Evolutionary conservation across 768 basidiomycete genomes (phyloP), one percentile per base, ranked within the genome.

Genomic region (Neoboletus brunneissimus): DNA sequence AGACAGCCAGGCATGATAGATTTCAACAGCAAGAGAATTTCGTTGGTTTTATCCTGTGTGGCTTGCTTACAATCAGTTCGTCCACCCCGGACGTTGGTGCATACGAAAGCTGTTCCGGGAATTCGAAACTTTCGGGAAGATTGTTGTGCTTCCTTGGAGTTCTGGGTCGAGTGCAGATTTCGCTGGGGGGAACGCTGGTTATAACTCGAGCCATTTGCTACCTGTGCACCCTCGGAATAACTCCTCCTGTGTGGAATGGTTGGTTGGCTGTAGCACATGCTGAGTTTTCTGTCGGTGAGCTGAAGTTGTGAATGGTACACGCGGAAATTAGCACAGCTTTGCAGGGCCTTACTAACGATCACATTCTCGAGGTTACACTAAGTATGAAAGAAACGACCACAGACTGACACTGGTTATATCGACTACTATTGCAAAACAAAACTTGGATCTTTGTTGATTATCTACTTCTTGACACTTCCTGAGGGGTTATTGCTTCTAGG

Each of bases 291-390:
- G 32, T 13, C 32, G 7, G 29, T 32, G 16, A 8, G 16, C 38
- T n/a, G 10, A 32, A 40, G 44, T 35, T 47, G 45, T 54, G 34
- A n/a, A 27, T 12, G 1, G 18, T 18, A 37, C n/a, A 29, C 29
- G 20, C 18, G 13, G n/a, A 29, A 49, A 3, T 35, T 48, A 29
- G 27, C 51, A 60, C 48, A 49, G 49, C 59, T 46, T 50, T 37
- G 42, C 9, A 47, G 35, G 34, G 47, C 3, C 25, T n/a, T n/a
- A n/a, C n/a, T n/a, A n/a, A n/a, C n/a, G n/a, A n/a, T n/a, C 25
- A 25, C 25, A 31, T 31, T 31, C 48, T 46, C 6, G 10, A 18
- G 5, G 10, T 45, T 4, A 27, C 25, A 60, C 8, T 4, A 54
- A 29, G 25, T 9, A n/a, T 4, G 27, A 20, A 41, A 15, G 40